Percentiles rank a stretch among this genome's conserved stretches.
Conservation (phyloP, 805 yeast species). For the Kluyveromyces lactis region DNA sequence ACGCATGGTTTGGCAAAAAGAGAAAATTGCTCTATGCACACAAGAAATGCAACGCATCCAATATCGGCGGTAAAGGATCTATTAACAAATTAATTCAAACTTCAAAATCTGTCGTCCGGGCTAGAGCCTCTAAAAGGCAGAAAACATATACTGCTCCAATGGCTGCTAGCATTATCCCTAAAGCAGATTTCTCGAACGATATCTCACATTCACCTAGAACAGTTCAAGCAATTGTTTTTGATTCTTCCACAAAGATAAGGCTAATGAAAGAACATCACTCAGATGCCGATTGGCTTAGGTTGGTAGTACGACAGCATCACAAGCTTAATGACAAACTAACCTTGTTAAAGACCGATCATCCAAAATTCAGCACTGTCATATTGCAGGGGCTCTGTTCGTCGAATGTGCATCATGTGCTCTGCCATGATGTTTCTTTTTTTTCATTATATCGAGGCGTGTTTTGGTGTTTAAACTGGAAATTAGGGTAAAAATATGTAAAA, state of each 20-base stretch:
- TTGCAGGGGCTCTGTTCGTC: neutral
- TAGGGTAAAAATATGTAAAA: neutral
- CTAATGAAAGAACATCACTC: neutral
- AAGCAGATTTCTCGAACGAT: neutral
- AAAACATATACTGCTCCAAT: neutral
- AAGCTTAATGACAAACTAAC: neutral
- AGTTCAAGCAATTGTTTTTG: neutral
- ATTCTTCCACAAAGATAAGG: neutral
- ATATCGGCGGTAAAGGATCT: neutral
- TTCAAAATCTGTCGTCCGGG: neutral
- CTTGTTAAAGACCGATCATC: neutral
- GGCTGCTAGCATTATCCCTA: neutral
- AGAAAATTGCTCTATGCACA: too few species aligned
- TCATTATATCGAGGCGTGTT: constrained; percentile 11
- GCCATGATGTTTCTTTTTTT: neutral
- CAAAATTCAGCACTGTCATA: neutral
- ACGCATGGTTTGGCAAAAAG: too few species aligned
- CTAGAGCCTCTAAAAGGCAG: neutral
- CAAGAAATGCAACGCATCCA: too few species aligned
- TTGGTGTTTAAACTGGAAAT: constrained; percentile 18
- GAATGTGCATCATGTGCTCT: neutral
- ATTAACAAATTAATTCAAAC: neutral
- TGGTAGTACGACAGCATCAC: neutral
- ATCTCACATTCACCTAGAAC: neutral
- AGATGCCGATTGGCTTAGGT: neutral